These are phyloP conservation scores for Nannizzia gypsea DNA, from an alignment of 2,329 filamentous ascomycete genomes.

Conservation along the genomic window DNA sequence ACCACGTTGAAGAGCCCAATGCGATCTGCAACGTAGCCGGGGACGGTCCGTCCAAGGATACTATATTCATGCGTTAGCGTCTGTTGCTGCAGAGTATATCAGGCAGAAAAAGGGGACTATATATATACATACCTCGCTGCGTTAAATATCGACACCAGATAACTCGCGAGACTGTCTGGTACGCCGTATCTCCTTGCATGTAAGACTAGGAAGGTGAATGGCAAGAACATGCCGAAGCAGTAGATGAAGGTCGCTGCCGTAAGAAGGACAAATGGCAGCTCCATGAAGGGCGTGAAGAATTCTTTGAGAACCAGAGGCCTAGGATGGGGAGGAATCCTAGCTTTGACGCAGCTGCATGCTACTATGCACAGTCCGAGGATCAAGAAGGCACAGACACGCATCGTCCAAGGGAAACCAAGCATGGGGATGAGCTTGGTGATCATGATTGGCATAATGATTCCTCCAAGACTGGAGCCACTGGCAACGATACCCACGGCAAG, in stretches of 20 bases:
- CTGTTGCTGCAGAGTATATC: background rate
- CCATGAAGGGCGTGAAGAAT: slow-evolving; percentile 30
- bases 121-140: slow-evolving; percentile 27
- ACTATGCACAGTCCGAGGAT: slow-evolving; percentile 48
- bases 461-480: slow-evolving; percentile 45
- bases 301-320: slow-evolving; percentile 8
- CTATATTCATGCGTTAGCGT: slow-evolving; percentile 14
- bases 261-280: slow-evolving; percentile 37
- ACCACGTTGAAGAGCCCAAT: slow-evolving; percentile 45
- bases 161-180: slow-evolving; percentile 36
- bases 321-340: slow-evolving; percentile 26
- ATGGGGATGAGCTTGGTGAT: slow-evolving; percentile 42
- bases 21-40: slow-evolving; percentile 43
- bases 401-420: slow-evolving; percentile 47
- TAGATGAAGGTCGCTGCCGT: slow-evolving; percentile 42
- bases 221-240: slow-evolving; percentile 49
- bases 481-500: slow-evolving; percentile 44
- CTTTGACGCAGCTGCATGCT: slow-evolving; percentile 42
- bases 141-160: slow-evolving; percentile 46
- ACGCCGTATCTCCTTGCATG: slow-evolving; percentile 41
- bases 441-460: slow-evolving; percentile 53
- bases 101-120: slow-evolving; percentile 1
- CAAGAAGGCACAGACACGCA: slow-evolving; percentile 47
- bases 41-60: slow-evolving; percentile 46
- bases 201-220: slow-evolving; percentile 41